These are phyloP conservation scores for Penicillium sp. DNA, from an alignment of 2,329 filamentous ascomycete species.

Conservation along the genomic window DNA sequence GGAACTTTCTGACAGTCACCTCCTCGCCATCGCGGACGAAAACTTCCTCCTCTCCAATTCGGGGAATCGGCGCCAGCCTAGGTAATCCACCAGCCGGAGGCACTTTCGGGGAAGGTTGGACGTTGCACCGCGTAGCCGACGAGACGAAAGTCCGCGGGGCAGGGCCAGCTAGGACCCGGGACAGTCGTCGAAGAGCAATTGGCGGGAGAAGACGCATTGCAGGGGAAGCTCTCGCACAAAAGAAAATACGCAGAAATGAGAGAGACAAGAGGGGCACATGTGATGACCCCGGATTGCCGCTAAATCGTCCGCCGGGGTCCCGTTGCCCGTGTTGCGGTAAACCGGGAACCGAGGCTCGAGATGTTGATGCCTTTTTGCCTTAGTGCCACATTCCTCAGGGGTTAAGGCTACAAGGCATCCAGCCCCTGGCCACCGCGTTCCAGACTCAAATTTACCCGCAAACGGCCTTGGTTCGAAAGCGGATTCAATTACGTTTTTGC, in stretches of 20 bases:
- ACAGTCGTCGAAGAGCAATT: conserved; percentile 6
- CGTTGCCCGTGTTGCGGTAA: background rate
- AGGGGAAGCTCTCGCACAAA: background rate
- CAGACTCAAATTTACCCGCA: conserved; percentile 15
- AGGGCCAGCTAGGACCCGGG: conserved; percentile 5
- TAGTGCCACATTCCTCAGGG: background rate
- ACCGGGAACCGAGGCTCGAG: background rate
- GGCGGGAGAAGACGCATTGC: conserved; percentile 11
- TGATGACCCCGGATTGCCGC: conserved; percentile 8
- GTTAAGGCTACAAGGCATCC: background rate
- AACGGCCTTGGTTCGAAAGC: conserved; percentile 5
- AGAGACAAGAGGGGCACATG: conserved; percentile 5
- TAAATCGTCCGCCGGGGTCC: background rate
- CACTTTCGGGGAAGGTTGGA: background rate
- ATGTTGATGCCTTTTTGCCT: background rate
- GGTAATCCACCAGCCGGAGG: background rate
- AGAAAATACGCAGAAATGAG: background rate
- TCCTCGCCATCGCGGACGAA: background rate
- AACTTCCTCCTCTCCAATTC: background rate
- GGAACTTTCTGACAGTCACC: background rate
- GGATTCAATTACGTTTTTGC: conserved; percentile 15
- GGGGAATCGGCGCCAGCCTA: background rate
- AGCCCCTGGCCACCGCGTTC: background rate
- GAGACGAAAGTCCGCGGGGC: conserved; percentile 12
- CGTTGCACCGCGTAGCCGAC: conserved; percentile 5